Evolutionary conservation across 345 rosid species (phyloP).

Genomic region (Moringa oleifera): DNA sequence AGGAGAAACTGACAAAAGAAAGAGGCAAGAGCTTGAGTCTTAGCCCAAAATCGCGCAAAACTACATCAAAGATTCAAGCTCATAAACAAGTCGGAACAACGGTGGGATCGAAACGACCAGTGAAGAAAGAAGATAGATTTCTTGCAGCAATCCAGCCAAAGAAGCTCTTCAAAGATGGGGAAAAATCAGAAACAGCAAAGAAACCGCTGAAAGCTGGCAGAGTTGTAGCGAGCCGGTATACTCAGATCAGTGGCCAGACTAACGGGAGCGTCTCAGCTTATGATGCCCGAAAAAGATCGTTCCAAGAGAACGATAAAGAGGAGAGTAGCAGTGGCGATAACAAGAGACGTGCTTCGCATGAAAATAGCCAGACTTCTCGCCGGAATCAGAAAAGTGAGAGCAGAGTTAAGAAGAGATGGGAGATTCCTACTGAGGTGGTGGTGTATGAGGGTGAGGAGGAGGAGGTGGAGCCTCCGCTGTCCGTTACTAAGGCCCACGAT

Average conservation of each 20-base stretch:
- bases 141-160: conserved; percentile 66
- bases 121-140: conserved; percentile 66
- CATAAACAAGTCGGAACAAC: conserved; percentile 72
- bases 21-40: conserved; percentile 70
- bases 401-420: conserved; percentile 91
- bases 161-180: conserved; percentile 75
- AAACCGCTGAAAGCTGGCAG: conserved; percentile 66
- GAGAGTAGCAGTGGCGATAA: conserved; percentile 45
- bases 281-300: conserved; percentile 59
- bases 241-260: conserved; percentile 31
- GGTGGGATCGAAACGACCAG: conserved; percentile 45
- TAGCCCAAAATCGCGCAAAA: conserved; percentile 70
- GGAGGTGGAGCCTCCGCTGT: conserved; percentile 29
- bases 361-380: conserved; percentile 12
- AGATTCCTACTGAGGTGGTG: conserved; percentile 59
- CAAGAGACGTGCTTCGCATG: conserved; percentile 63
- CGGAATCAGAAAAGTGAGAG: conserved; percentile 30
- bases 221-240: conserved; percentile 73
- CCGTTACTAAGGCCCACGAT: conserved; percentile 19
- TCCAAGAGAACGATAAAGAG: conserved; percentile 60
- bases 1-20: conserved; percentile 53
- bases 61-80: conserved; percentile 32
- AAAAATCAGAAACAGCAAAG: conserved; percentile 44
- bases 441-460: conserved; percentile 28
- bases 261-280: conserved; percentile 16